Evolutionary conservation across 2,329 filamentous ascomycete species (phyloP).

Genomic region (Pseudogymnoascus sp.): DNA sequence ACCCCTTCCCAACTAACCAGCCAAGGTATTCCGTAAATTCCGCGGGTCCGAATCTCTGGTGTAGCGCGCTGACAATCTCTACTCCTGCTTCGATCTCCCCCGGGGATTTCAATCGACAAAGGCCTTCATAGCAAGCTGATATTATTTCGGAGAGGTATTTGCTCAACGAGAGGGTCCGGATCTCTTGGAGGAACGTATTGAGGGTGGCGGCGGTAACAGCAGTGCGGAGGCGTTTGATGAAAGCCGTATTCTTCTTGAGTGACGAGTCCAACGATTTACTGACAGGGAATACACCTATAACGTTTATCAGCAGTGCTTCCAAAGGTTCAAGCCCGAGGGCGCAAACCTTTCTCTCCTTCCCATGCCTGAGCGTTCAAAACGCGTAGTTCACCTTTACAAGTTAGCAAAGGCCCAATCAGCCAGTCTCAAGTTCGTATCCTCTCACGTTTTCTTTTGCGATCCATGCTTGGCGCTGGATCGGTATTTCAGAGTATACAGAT

Average conservation of each 20-base stretch:
- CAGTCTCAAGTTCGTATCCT: neutral
- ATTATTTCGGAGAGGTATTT: slow-evolving; percentile 98
- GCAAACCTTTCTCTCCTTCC: slow-evolving; percentile 76
- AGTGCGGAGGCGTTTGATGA: slow-evolving; percentile 92
- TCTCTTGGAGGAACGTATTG: slow-evolving; percentile 80
- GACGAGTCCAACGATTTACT: slow-evolving; percentile 82
- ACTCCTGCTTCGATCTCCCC: slow-evolving; percentile 89
- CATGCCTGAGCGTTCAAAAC: slow-evolving; percentile 80
- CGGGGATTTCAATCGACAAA: slow-evolving; percentile 83
- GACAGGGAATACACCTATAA: slow-evolving; percentile 67
- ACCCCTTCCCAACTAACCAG: slow-evolving; percentile 84
- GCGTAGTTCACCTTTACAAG: slow-evolving; percentile 70
- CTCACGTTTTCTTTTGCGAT: slow-evolving; percentile 58
- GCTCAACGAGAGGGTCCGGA: slow-evolving; percentile 81
- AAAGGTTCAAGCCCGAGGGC: neutral
- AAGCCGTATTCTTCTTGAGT: slow-evolving; percentile 95
- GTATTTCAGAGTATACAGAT: slow-evolving; percentile 22
- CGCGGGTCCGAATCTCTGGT: slow-evolving; percentile 83
- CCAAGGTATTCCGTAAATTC: slow-evolving; percentile 89
- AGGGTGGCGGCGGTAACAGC: slow-evolving; percentile 75
- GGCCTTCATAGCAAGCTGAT: slow-evolving; percentile 87
- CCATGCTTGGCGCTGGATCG: slow-evolving; percentile 41
- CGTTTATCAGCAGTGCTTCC: slow-evolving; percentile 22
- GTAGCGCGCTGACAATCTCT: slow-evolving; percentile 88
- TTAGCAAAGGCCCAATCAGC: neutral